Base-by-base conservation (phyloP, 1,284 basidiomycete species). In the Prillingera fragicola region DNA sequence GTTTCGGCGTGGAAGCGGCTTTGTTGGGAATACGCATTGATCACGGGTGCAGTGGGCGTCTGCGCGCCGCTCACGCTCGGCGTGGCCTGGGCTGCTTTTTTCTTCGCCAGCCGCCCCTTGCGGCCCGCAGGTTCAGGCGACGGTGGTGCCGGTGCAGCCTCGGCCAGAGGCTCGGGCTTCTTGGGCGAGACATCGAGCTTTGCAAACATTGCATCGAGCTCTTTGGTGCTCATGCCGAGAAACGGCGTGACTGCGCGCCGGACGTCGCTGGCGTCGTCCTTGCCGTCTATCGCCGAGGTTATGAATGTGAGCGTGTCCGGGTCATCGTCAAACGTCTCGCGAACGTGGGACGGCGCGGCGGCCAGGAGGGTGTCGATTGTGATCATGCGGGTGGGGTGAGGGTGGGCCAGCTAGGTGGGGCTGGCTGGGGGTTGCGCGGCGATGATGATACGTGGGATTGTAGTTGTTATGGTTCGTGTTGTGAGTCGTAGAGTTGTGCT, bases 1-100 rank as follows among this genome's bases (percentile, higher is more conserved):
- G 73, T 73, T 33, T 75, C 75, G 21, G 71, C 57, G 58, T 77
- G 72, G 59, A 79, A 79, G 15, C 78, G 73, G 0, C 70, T 68
- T 46, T 74, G 73, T 42, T 74, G 73, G 14, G 46, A 48, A 33
- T 45, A 48, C 1, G 50, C 50, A 19, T 25, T 23, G 15, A 52
- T 31, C 5, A 19, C 14, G 8, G 49, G 49, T 18, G 23, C 31
- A 4, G 27, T 9, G 7, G 34, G 36, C n/a, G n/a, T n/a, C n/a
- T n/a, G n/a, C n/a, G n/a, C n/a, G n/a, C n/a, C n/a, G n/a, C n/a
- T n/a, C n/a, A n/a, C n/a, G n/a, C n/a, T n/a, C n/a, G n/a, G n/a
- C n/a, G n/a, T n/a, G n/a, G n/a, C n/a, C n/a, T n/a, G n/a, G n/a
- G n/a, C n/a, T n/a, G n/a, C n/a, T n/a, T n/a, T n/a, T n/a, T n/a